These are phyloP conservation scores for Phytophthora macrochlamydospora DNA, from an alignment of 352 stramenopile species.

Conservation along the genomic window DNA sequence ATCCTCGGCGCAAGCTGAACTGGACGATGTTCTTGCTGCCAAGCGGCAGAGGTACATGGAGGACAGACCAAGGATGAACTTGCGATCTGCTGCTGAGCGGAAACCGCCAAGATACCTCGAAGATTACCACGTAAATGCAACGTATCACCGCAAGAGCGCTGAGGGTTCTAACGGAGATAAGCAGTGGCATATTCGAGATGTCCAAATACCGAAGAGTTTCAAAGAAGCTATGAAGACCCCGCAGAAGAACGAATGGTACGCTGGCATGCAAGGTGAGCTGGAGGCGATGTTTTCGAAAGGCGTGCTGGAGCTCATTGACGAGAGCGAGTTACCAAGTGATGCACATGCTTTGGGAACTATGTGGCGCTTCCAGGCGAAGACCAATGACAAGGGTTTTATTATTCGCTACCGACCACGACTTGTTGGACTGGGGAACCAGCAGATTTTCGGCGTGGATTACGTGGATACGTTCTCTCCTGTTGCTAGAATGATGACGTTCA, in stretches of 20 bases:
- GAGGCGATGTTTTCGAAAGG: slow-evolving; percentile 12
- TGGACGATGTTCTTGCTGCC: slow-evolving; percentile 5
- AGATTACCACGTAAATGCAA: slow-evolving; percentile 13
- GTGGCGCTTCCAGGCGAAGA: slow-evolving; percentile 13
- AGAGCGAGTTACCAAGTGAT: background rate
- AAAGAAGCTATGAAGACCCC: slow-evolving; percentile 1
- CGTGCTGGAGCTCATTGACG: slow-evolving; percentile 4
- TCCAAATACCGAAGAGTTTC: slow-evolving; percentile 4
- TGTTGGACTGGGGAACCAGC: slow-evolving; percentile 4
- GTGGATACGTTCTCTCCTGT: slow-evolving; percentile 7
- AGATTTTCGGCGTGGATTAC: slow-evolving; percentile 12
- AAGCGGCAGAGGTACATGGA: slow-evolving; percentile 3
- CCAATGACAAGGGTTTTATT: slow-evolving; percentile 3
- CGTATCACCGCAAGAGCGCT: background rate
- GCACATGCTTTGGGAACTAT: background rate
- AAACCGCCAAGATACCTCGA: background rate
- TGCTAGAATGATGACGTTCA: slow-evolving; percentile 12
- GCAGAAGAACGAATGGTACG: slow-evolving; percentile 1
- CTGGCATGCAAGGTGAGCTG: slow-evolving; percentile 4
- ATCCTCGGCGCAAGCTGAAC: slow-evolving; percentile 9
- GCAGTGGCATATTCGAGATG: slow-evolving; percentile 8
- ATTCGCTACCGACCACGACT: background rate
- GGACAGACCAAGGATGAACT: background rate
- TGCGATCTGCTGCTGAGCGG: slow-evolving; percentile 2
- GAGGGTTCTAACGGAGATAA: background rate